Conservation (phyloP, 176 grass and related monocot genomes). For the Oryza officinalis region DNA sequence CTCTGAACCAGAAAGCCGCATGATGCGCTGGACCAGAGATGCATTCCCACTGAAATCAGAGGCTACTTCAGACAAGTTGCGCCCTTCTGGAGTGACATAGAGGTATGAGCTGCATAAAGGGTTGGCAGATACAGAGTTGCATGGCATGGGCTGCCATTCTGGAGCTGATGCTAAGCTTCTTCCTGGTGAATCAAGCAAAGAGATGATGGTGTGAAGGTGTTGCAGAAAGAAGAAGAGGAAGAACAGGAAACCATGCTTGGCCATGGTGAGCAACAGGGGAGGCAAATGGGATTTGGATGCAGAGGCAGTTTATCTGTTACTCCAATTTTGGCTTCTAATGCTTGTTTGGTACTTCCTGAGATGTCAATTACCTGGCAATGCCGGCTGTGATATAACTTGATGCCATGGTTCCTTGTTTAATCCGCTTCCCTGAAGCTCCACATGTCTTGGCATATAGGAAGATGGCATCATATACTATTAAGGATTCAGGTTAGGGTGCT, state of each 20-base stretch:
- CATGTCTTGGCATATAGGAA: slow-evolving; percentile 27
- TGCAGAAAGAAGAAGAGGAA: slow-evolving; percentile 45
- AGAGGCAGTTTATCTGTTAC: slow-evolving; percentile 38
- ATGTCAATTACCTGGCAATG: slow-evolving; percentile 43
- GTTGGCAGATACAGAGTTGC: slow-evolving; percentile 7
- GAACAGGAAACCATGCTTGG: slow-evolving; percentile 37
- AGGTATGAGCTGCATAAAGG: slow-evolving; percentile 51
- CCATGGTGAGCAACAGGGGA: slow-evolving; percentile 37
- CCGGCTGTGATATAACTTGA: not conserved
- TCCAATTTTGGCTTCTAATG: not conserved
- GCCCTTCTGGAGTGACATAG: slow-evolving; percentile 52
- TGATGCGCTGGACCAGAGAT: slow-evolving; percentile 40
- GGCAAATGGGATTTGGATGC: slow-evolving; percentile 30
- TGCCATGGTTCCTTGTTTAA: slow-evolving; percentile 41
- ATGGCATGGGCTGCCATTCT: slow-evolving; percentile 41
- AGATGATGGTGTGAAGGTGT: not conserved
- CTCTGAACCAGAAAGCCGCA: slow-evolving; percentile 12
- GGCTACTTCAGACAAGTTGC: slow-evolving; percentile 1
- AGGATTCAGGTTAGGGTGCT: slow-evolving; percentile 13
- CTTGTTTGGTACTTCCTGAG: slow-evolving; percentile 7
- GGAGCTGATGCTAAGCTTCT: slow-evolving; percentile 1
- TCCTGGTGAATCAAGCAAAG: not conserved
- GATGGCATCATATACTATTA: slow-evolving; percentile 24
- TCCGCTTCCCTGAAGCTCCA: slow-evolving; percentile 32
- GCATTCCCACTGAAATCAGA: slow-evolving; percentile 38